Percentiles rank a stretch among this genome's conserved stretches.
phyloP scores from a whole-genome alignment of 2,329 filamentous ascomycete genomes.

The Cylindrodendrum hubeiense region DNA sequence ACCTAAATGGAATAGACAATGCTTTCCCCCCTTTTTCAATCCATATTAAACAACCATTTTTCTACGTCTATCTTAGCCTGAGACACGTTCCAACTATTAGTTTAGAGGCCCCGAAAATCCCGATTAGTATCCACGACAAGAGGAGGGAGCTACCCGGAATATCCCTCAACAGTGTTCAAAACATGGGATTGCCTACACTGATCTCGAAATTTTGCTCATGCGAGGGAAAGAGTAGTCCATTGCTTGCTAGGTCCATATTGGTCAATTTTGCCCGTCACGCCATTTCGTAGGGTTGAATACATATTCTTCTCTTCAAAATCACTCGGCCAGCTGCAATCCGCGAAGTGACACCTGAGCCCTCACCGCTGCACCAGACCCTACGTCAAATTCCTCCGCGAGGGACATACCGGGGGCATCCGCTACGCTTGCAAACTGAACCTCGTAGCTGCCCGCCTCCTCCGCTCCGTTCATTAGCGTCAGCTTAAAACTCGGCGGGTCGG shows the following conservation, averaged over 20 bases:
- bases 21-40: too few relatives aligned
- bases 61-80: too few relatives aligned
- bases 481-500: slow-evolving; percentile 30
- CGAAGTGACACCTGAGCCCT: slow-evolving; percentile 37
- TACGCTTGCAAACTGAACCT: slow-evolving; percentile 33
- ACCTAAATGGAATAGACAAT: too few relatives aligned
- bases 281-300: not conserved
- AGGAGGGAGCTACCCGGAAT: too few relatives aligned
- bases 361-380: slow-evolving; percentile 34
- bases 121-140: too few relatives aligned
- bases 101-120: too few relatives aligned
- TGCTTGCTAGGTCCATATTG: slow-evolving; percentile 26
- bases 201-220: not conserved
- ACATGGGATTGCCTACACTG: slow-evolving; percentile 5
- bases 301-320: slow-evolving; percentile 5
- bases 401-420: slow-evolving; percentile 28
- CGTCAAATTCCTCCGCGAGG: slow-evolving; percentile 32
- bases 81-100: too few relatives aligned
- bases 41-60: too few relatives aligned
- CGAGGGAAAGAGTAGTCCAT: slow-evolving; percentile 8
- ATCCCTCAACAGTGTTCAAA: too few relatives aligned
- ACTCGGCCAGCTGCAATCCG: slow-evolving; percentile 35
- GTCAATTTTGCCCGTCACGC: not conserved
- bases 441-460: slow-evolving; percentile 27
- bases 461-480: slow-evolving; percentile 36